phyloP scores from a whole-genome alignment of 495 filamentous ascomycete genomes.

The Margaritispora aquatica region DNA sequence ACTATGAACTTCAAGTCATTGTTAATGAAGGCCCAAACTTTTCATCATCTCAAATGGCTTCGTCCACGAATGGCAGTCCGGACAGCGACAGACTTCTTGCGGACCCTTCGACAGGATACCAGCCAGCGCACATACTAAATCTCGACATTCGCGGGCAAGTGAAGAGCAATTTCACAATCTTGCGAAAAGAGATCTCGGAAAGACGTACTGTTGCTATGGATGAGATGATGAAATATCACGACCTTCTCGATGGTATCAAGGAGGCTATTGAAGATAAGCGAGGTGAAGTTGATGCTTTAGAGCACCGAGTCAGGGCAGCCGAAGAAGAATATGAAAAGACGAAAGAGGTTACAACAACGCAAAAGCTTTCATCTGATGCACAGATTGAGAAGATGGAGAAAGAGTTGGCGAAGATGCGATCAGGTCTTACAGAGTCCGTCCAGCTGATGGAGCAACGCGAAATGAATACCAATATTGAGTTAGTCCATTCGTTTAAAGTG shows the following conservation, averaged over 20 bases:
- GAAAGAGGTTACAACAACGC: conserved; percentile 80
- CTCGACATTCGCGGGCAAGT: conserved; percentile 77
- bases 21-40: conserved; percentile 69
- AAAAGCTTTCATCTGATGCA: conserved; percentile 79
- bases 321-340: conserved; percentile 92
- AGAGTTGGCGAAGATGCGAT: conserved; percentile 87
- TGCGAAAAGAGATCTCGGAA: conserved; percentile 86
- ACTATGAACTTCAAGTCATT: conserved; percentile 74
- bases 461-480: conserved; percentile 96
- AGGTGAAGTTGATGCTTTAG: conserved; percentile 85
- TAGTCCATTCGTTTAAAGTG: conserved; percentile 26
- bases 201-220: conserved; percentile 75
- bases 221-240: conserved; percentile 82
- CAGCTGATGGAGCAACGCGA: conserved; percentile 91
- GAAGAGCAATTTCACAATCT: conserved; percentile 65
- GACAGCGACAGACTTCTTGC: conserved; percentile 62
- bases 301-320: conserved; percentile 74
- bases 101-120: conserved; percentile 78
- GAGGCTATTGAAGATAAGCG: conserved; percentile 93
- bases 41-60: conserved; percentile 62
- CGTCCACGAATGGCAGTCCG: conserved; percentile 32
- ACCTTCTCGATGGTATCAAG: conserved; percentile 84
- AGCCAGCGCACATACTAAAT: conserved; percentile 79
- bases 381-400: conserved; percentile 99
- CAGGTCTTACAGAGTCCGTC: conserved; percentile 76